Conservation (phyloP, 2,329 filamentous ascomycete genomes). For the Penicillium brasilianum region DNA sequence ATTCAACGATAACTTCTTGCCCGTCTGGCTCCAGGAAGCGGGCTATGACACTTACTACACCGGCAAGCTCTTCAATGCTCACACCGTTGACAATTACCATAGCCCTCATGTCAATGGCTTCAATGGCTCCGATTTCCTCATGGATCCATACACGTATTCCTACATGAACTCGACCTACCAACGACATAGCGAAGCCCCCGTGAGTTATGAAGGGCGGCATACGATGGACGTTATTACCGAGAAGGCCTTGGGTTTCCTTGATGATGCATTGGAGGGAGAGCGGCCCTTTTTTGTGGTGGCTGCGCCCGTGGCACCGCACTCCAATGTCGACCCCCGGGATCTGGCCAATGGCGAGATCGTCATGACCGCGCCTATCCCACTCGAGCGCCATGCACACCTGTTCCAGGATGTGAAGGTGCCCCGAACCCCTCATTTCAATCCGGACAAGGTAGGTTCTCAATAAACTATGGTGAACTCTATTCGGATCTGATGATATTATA, state of each 20-base stretch:
- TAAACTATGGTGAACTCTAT: not conserved
- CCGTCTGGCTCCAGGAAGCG: constrained; percentile 57
- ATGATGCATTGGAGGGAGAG: constrained; percentile 60
- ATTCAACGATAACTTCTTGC: constrained; percentile 57
- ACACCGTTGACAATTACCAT: constrained; percentile 57
- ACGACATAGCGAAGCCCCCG: constrained; percentile 61
- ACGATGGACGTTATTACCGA: constrained; percentile 64
- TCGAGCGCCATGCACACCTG: constrained; percentile 65
- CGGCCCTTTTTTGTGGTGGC: constrained; percentile 71
- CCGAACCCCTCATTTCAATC: constrained; percentile 69
- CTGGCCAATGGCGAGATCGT: constrained; percentile 30
- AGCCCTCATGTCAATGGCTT: constrained; percentile 44
- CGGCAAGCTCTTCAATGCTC: constrained; percentile 61
- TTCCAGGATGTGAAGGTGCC: constrained; percentile 66
- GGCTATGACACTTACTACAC: constrained; percentile 62
- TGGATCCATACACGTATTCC: constrained; percentile 62
- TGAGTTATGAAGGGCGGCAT: constrained; percentile 61
- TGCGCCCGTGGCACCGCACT: constrained; percentile 70
- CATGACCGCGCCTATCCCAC: constrained; percentile 61
- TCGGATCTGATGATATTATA: constrained; percentile 19
- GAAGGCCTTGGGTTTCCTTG: constrained; percentile 65
- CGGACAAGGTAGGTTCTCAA: constrained; percentile 53
- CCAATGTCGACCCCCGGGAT: constrained; percentile 54
- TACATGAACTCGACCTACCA: constrained; percentile 71
- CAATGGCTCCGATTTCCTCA: constrained; percentile 51